A percentile compares a stretch with the other conserved stretches of the same genome.
Evolutionary conservation across 306 rosid species (phyloP).

Genomic region (Lathyrus tuberosus): DNA sequence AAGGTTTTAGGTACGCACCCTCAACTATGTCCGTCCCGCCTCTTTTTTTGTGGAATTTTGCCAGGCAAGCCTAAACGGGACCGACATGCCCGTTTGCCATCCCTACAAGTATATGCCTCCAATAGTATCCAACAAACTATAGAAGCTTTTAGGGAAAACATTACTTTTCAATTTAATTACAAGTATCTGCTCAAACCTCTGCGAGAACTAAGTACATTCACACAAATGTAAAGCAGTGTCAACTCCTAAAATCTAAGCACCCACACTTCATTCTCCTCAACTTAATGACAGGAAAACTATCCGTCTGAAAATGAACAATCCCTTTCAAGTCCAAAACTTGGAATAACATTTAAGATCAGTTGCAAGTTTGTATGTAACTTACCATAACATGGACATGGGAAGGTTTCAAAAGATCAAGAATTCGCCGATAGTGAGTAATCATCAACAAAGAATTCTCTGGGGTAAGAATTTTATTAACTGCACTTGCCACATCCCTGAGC

Average conservation of each 20-base stretch:
- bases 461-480: conserved; percentile 74
- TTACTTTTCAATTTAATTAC: background rate
- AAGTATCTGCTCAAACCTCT: background rate
- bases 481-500: conserved; percentile 86
- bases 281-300: conserved; percentile 9
- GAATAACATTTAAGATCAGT: conserved; percentile 29
- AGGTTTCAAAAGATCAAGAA: conserved; percentile 80
- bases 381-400: conserved; percentile 84
- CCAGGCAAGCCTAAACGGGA: no score
- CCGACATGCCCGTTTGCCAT: no score
- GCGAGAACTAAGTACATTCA: background rate
- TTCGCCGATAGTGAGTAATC: conserved; percentile 88
- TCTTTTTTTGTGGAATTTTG: no score
- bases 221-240: conserved; percentile 2
- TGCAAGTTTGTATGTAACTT: conserved; percentile 47
- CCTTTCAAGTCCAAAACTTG: conserved; percentile 24
- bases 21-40: no score
- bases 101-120: background rate
- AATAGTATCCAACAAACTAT: conserved; percentile 6
- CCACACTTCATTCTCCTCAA: background rate
- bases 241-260: conserved; percentile 1
- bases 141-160: background rate
- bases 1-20: no score
- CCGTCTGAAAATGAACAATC: background rate
- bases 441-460: conserved; percentile 73